phyloP scores from a whole-genome alignment of 2,329 filamentous ascomycete species.

The Zalaria sp. region DNA sequence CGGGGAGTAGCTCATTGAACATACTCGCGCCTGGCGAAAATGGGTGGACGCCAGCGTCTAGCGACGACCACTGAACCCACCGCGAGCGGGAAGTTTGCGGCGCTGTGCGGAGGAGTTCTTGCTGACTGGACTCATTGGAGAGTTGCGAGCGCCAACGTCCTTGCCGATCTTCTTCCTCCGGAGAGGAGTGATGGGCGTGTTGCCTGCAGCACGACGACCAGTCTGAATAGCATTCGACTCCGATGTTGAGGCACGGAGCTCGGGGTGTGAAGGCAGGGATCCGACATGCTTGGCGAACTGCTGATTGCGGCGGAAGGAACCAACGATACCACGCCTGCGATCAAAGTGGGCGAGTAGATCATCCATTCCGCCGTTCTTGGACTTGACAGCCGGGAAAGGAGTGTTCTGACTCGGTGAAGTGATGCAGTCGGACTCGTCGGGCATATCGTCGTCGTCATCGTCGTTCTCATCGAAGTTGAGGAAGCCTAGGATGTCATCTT shows the following conservation, averaged over 20 bases:
- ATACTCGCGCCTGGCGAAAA: too few relatives aligned
- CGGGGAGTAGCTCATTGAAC: too few relatives aligned
- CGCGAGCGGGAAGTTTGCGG: constrained; percentile 2
- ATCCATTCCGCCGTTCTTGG: constrained; percentile 5
- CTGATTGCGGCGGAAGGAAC: constrained; percentile 57
- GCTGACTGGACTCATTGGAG: constrained; percentile 5
- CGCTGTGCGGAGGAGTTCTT: constrained; percentile 3
- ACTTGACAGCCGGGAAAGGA: constrained; percentile 32
- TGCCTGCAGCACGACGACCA: constrained; percentile 51
- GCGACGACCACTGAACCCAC: constrained; percentile 3
- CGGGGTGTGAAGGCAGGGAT: constrained; percentile 45
- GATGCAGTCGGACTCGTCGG: constrained; percentile 18
- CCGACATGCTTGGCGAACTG: constrained; percentile 33
- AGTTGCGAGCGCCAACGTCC: constrained; percentile 4
- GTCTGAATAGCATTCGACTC: constrained; percentile 47
- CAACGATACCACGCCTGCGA: constrained; percentile 47
- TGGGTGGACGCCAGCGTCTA: too few relatives aligned
- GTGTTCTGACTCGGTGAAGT: constrained; percentile 26
- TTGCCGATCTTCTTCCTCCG: constrained; percentile 29
- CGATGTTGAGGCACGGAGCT: constrained; percentile 48
- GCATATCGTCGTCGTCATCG: constrained; percentile 43
- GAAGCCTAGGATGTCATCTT: constrained; percentile 52
- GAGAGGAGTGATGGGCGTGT: constrained; percentile 53
- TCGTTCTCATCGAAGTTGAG: constrained; percentile 54
- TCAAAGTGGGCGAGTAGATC: constrained; percentile 54